These are phyloP conservation scores for Cryptococcus jaspeensis DNA, from an alignment of 1,284 basidiomycete species.

Conservation along the genomic window DNA sequence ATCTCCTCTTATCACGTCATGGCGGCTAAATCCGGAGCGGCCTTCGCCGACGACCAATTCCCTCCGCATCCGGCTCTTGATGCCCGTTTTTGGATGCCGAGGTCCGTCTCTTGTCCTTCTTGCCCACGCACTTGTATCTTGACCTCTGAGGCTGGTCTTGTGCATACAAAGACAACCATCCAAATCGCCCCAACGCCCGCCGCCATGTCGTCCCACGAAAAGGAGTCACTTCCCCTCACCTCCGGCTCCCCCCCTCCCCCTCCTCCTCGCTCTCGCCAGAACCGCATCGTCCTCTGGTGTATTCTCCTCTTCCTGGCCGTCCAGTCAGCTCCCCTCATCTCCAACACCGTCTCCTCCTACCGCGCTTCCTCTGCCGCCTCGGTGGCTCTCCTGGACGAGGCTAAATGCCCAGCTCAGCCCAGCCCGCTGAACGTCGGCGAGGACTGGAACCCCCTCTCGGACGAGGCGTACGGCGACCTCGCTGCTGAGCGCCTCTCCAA, in stretches of 20 bases:
- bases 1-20: too few species aligned
- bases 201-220: slow-evolving; percentile 9
- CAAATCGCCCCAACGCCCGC: neutral
- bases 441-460: slow-evolving; percentile 39
- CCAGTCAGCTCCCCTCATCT: neutral
- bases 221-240: slow-evolving; percentile 8
- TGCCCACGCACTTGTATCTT: too few species aligned
- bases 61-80: too few species aligned
- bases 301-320: neutral
- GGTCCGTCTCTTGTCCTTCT: too few species aligned
- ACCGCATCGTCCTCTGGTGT: slow-evolving; percentile 1
- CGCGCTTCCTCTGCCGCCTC: neutral
- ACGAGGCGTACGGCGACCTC: slow-evolving; percentile 35
- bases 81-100: too few species aligned
- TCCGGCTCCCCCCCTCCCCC: neutral
- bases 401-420: slow-evolving; percentile 43
- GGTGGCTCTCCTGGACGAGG: slow-evolving; percentile 13
- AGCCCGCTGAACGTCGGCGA: slow-evolving; percentile 29
- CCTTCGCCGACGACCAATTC: too few species aligned
- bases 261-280: neutral
- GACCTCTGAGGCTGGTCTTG: too few species aligned
- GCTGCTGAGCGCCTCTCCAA: slow-evolving; percentile 43
- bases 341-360: neutral
- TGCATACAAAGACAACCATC: too few species aligned
- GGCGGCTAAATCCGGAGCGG: too few species aligned